phyloP scores from a whole-genome alignment of 805 yeast genomes.

The Peterozyma xylosa region DNA sequence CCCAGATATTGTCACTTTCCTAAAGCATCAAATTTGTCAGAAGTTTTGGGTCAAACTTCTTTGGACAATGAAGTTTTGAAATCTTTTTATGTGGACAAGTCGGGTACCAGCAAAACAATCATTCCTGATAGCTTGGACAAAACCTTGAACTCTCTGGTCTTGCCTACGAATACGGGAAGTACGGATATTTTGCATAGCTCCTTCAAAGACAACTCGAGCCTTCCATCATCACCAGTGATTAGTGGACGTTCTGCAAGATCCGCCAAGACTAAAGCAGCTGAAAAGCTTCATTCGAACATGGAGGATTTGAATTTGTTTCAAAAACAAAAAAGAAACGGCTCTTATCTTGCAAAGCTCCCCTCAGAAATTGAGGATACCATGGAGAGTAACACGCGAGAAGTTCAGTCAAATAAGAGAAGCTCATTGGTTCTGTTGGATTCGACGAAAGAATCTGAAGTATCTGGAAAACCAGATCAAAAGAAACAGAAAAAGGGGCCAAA shows the following conservation, averaged over 20 bases:
- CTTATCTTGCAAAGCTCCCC: conserved; percentile 28
- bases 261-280: conserved; percentile 63
- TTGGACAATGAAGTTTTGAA: conserved; percentile 33
- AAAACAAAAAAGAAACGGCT: conserved; percentile 36
- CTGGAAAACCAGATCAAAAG: conserved; percentile 12
- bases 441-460: conserved; percentile 6
- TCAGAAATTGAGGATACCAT: conserved; percentile 27
- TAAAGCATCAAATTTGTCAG: conserved; percentile 29
- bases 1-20: conserved; percentile 44
- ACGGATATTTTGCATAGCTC: conserved; percentile 17
- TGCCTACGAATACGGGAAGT: conserved; percentile 8
- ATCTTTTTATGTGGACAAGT: conserved; percentile 25
- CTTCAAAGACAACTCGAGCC: background rate
- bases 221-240: background rate
- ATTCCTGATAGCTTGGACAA: conserved; percentile 17
- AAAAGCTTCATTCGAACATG: conserved; percentile 61
- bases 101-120: conserved; percentile 9
- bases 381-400: conserved; percentile 9
- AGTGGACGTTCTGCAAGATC: conserved; percentile 25
- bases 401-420: conserved; percentile 13
- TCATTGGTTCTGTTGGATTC: conserved; percentile 5
- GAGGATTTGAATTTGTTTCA: conserved; percentile 60
- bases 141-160: background rate
- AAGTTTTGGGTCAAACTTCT: conserved; percentile 45
- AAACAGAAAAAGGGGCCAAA: conserved; percentile 11